phyloP scores from a whole-genome alignment of 495 filamentous ascomycete species.

The Penicillium egyptiacum region DNA sequence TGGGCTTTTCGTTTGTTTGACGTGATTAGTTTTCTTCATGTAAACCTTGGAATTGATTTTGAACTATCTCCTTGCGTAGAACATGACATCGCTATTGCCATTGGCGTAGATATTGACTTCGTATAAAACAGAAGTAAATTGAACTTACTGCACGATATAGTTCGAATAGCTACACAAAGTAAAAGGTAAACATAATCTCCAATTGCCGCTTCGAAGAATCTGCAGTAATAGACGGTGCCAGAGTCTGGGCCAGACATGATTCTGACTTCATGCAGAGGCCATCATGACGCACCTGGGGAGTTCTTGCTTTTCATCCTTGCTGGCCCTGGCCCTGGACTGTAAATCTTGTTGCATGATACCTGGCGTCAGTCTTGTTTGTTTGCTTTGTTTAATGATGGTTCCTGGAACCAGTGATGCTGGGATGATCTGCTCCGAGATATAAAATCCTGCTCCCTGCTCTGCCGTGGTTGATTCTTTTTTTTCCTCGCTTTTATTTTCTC shows the following conservation, averaged over 20 bases:
- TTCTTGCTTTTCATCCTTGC: constrained; percentile 16
- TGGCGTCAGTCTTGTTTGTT: constrained; percentile 20
- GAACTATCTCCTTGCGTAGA: constrained; percentile 1
- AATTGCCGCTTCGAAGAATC: not conserved
- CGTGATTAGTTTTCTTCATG: not conserved
- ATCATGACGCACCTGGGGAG: constrained; percentile 40
- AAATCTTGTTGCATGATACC: constrained; percentile 10
- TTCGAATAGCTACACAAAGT: constrained; percentile 7
- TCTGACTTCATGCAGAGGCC: constrained; percentile 31
- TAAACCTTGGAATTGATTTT: not conserved
- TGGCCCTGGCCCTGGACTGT: constrained; percentile 13
- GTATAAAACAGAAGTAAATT: not conserved
- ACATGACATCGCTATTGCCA: not conserved
- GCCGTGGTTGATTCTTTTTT: not conserved
- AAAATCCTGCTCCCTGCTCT: constrained; percentile 6
- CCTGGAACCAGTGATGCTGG: not conserved
- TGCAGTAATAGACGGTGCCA: not conserved
- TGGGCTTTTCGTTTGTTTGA: constrained; percentile 4
- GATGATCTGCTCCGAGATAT: constrained; percentile 4
- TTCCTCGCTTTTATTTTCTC: not conserved
- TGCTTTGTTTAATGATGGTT: constrained; percentile 16
- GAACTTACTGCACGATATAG: not conserved
- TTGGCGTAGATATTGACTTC: not conserved
- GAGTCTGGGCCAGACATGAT: constrained; percentile 3
- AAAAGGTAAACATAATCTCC: not conserved